A percentile compares a stretch with the other conserved stretches of the same genome.
These are phyloP conservation scores for Cetradonia linearis DNA, from an alignment of 495 filamentous ascomycete genomes.

Conservation along the genomic window DNA sequence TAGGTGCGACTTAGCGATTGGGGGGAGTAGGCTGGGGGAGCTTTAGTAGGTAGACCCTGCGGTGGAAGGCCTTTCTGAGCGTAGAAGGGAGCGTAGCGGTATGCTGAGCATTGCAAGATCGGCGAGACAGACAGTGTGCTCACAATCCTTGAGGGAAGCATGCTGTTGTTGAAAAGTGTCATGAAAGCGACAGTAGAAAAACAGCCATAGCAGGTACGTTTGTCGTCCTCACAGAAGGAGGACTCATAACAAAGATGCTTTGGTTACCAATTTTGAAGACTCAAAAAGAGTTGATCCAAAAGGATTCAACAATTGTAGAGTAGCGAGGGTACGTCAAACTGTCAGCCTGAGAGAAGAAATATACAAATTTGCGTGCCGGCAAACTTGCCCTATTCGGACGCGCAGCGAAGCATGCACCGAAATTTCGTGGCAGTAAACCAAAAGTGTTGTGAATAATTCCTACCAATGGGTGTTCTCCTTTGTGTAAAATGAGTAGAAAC, in stretches of 20 bases:
- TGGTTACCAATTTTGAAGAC: not conserved
- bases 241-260: not conserved
- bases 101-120: slow-evolving; percentile 16
- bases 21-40: not conserved
- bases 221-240: not conserved
- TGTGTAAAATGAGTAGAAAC: too few relatives aligned
- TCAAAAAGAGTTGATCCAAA: too few relatives aligned
- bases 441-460: not conserved
- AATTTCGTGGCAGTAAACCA: too few relatives aligned
- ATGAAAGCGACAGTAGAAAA: not conserved
- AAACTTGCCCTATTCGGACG: not conserved
- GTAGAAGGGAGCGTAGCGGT: slow-evolving; percentile 14
- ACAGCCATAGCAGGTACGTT: not conserved
- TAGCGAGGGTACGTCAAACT: not conserved
- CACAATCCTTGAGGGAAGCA: slow-evolving; percentile 17
- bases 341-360: not conserved
- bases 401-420: not conserved
- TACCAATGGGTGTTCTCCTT: not conserved
- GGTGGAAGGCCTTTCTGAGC: slow-evolving; percentile 12
- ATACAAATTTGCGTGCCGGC: slow-evolving; percentile 3
- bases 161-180: slow-evolving; percentile 9
- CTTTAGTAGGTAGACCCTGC: slow-evolving; percentile 1
- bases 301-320: not conserved
- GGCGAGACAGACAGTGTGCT: slow-evolving; percentile 17
- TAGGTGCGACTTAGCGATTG: not conserved